phyloP scores from a whole-genome alignment of 2,329 filamentous ascomycete genomes.

The Daldinia sp. region DNA sequence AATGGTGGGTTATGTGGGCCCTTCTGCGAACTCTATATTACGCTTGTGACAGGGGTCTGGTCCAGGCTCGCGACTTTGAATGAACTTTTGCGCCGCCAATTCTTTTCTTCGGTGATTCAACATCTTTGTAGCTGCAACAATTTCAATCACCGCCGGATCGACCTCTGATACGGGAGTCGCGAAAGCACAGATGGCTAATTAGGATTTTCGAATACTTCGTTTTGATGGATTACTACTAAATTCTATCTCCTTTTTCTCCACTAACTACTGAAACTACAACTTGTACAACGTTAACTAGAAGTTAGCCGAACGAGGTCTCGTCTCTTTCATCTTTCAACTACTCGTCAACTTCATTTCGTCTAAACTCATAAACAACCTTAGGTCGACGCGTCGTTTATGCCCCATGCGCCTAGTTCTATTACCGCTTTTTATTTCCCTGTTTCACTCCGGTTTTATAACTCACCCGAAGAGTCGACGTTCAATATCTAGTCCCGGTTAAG shows the following conservation, averaged over 20 bases:
- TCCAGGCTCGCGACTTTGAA: conserved; percentile 28
- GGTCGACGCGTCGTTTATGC: conserved; percentile 1
- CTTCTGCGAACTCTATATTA: conserved; percentile 29
- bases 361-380: conserved; percentile 3
- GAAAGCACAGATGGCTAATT: too few species aligned
- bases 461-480: conserved; percentile 2
- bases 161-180: not conserved
- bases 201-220: not conserved
- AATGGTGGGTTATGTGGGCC: not conserved
- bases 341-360: not conserved
- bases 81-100: conserved; percentile 24
- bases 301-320: conserved; percentile 6
- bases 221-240: not conserved
- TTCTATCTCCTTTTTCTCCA: not conserved
- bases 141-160: not conserved
- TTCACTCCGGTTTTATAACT: not conserved
- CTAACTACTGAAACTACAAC: not conserved
- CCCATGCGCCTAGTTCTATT: conserved; percentile 12
- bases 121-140: not conserved
- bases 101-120: conserved; percentile 24
- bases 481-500: conserved; percentile 17
- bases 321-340: conserved; percentile 2
- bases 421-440: not conserved
- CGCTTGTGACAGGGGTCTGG: conserved; percentile 20
- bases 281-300: conserved; percentile 1